Conservation (phyloP, 2,329 filamentous ascomycete genomes). For the Ophiostoma ulmi region DNA sequence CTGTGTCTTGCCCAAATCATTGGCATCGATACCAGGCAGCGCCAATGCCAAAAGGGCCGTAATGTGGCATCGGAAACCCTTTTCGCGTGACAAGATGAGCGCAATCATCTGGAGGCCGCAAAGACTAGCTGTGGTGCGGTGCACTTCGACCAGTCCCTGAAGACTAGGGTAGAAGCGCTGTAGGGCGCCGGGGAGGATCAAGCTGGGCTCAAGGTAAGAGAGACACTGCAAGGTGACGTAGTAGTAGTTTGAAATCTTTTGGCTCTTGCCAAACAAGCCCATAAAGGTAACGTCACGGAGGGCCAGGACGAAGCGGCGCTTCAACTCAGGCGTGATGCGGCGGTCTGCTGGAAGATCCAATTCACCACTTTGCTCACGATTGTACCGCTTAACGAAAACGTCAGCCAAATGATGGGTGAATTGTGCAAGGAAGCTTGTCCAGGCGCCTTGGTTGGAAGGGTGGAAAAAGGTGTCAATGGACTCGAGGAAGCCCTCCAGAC, state of each 20-base stretch:
- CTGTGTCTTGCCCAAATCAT: slow-evolving; percentile 93
- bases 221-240: slow-evolving; percentile 84
- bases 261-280: slow-evolving; percentile 96
- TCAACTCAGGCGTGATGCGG: slow-evolving; percentile 72
- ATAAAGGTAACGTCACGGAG: slow-evolving; percentile 93
- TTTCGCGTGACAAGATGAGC: slow-evolving; percentile 83
- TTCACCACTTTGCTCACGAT: slow-evolving; percentile 87
- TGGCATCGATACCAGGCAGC: slow-evolving; percentile 92
- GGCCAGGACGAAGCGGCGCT: slow-evolving; percentile 81
- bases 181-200: slow-evolving; percentile 87
- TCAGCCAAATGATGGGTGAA: slow-evolving; percentile 89
- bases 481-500: slow-evolving; percentile 85
- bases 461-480: slow-evolving; percentile 98
- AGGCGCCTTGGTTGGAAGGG: slow-evolving; percentile 87
- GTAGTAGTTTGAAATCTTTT: slow-evolving; percentile 84
- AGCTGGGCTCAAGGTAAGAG: slow-evolving; percentile 81
- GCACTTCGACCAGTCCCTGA: slow-evolving; percentile 93
- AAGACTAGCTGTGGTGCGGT: slow-evolving; percentile 89
- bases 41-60: slow-evolving; percentile 90
- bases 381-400: slow-evolving; percentile 97
- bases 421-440: slow-evolving; percentile 86
- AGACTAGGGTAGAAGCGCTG: slow-evolving; percentile 96
- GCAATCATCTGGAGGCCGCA: slow-evolving; percentile 88
- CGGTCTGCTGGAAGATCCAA: slow-evolving; percentile 78
- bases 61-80: slow-evolving; percentile 94